Evolutionary conservation across 805 yeast species (phyloP).

Genomic region (Cyberlindnera bimundalis): DNA sequence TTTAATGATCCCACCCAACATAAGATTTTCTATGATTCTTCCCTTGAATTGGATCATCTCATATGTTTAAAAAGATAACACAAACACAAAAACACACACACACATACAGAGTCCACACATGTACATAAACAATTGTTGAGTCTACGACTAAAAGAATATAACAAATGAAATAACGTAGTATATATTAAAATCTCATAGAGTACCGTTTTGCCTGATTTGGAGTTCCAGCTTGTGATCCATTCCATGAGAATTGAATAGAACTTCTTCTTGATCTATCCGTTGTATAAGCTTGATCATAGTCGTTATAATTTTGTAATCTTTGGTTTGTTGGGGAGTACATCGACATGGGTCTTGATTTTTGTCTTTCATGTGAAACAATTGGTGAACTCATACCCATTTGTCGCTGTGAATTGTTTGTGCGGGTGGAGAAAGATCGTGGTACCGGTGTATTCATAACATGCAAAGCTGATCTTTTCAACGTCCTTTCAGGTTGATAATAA

Average conservation of each 20-base stretch:
- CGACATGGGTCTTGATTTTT: constrained; percentile 6
- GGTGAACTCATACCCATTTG: neutral
- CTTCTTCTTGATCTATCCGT: constrained; percentile 3
- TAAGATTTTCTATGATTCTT: too few relatives aligned
- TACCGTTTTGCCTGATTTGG: constrained; percentile 19
- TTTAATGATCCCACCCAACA: neutral
- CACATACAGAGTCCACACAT: constrained; percentile 1
- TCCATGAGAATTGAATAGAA: constrained; percentile 2
- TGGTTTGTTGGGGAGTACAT: constrained; percentile 9
- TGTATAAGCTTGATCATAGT: neutral
- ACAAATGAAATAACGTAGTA: neutral
- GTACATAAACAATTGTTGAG: neutral
- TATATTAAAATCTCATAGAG: constrained; percentile 24
- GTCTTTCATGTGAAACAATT: neutral
- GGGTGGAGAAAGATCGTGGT: constrained; percentile 17
- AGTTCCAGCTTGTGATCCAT: constrained; percentile 8
- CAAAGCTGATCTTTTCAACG: neutral
- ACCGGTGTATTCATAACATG: constrained; percentile 13
- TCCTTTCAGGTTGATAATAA: neutral
- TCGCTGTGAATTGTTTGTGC: neutral
- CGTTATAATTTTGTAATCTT: constrained; percentile 1
- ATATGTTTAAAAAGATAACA: neutral
- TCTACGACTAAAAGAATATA: neutral
- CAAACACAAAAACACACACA: neutral
- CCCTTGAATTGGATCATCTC: neutral